A percentile compares a stretch with the other conserved stretches of the same genome.
These are phyloP conservation scores for Schoenoplectus tabernaemontani DNA, from an alignment of 202 grass and related monocot genomes.

Conservation along the genomic window DNA sequence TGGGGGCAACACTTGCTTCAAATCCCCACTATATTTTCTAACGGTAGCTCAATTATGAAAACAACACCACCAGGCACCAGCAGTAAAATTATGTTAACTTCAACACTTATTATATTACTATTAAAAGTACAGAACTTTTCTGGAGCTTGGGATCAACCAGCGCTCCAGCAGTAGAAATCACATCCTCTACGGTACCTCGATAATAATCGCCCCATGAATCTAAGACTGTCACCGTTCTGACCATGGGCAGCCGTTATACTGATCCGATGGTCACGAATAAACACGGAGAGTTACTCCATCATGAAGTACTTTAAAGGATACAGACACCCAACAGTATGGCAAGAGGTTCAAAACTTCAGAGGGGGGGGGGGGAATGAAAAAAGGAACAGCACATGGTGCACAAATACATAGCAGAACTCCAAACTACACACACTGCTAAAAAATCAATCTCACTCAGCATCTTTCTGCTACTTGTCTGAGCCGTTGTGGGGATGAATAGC, in stretches of 20 bases:
- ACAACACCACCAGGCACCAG: neutral
- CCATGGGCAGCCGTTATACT: no score
- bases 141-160: neutral
- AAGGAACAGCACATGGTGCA: neutral
- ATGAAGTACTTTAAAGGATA: no score
- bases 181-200: no score
- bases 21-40: neutral
- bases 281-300: no score
- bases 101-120: neutral
- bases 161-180: no score
- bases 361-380: no score
- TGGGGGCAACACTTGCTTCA: neutral
- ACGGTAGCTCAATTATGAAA: neutral
- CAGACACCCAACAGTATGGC: neutral
- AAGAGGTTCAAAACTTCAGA: neutral
- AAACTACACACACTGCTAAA: neutral
- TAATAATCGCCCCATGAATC: no score
- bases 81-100: neutral
- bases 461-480: conserved; percentile 31
- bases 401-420: neutral
- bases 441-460: neutral
- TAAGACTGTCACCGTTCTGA: no score
- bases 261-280: no score
- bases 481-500: conserved; percentile 48
- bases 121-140: neutral